A percentile compares a stretch with the other conserved stretches of the same genome.
Evolutionary conservation across 768 basidiomycete genomes (phyloP).

Genomic region (Leccinum aurantiacum): DNA sequence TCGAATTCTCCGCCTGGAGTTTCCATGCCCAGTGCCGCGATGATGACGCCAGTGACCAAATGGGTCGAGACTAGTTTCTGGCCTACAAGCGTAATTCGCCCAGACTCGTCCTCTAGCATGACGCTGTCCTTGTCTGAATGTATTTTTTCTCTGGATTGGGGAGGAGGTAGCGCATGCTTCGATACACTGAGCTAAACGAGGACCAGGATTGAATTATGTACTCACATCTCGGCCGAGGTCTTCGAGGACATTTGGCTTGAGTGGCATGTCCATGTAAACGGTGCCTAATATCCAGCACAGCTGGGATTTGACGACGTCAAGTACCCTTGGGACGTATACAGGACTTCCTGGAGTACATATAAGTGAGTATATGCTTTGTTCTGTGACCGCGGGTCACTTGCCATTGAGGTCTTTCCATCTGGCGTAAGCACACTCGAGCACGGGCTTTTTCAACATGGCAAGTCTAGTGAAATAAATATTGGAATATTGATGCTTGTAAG

Average conservation of each 20-base stretch:
- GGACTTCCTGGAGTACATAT: slow-evolving; percentile 54
- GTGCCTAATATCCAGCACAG: slow-evolving; percentile 93
- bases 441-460: slow-evolving; percentile 45
- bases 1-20: slow-evolving; percentile 90
- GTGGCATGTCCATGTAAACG: slow-evolving; percentile 97
- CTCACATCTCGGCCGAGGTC: slow-evolving; percentile 92
- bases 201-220: slow-evolving; percentile 15
- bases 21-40: slow-evolving; percentile 89
- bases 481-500: slow-evolving; percentile 69
- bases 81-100: slow-evolving; percentile 86
- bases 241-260: slow-evolving; percentile 97
- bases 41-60: slow-evolving; percentile 89
- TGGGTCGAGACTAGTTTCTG: slow-evolving; percentile 55
- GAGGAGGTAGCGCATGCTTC: slow-evolving; percentile 88
- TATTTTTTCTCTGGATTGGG: slow-evolving; percentile 72
- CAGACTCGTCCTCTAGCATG: slow-evolving; percentile 96
- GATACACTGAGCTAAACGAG: slow-evolving; percentile 8
- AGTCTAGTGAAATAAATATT: slow-evolving; percentile 71
- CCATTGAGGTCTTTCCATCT: slow-evolving; percentile 52
- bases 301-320: slow-evolving; percentile 82
- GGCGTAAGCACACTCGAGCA: slow-evolving; percentile 47
- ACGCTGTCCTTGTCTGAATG: slow-evolving; percentile 74
- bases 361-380: slow-evolving; percentile 7
- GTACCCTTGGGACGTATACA: slow-evolving; percentile 69
- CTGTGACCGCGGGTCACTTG: slow-evolving; percentile 17